Conservation (phyloP, 257 asterid species). For the Nyctanthes arbortristis region DNA sequence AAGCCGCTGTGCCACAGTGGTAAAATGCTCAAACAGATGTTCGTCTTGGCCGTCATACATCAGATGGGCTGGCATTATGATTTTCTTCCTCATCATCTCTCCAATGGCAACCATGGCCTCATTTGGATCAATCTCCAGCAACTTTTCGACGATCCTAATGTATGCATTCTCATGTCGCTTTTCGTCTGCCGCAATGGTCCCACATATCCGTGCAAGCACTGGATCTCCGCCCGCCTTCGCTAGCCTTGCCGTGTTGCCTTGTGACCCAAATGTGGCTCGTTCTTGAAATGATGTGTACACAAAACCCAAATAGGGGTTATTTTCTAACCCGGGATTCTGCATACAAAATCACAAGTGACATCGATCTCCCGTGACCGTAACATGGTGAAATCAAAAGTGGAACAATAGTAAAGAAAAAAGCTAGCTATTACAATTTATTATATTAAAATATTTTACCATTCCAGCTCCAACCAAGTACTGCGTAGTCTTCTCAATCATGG, state of each 20-base stretch:
- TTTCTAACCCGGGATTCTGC: slow-evolving; percentile 32
- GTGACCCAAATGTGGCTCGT: slow-evolving; percentile 34
- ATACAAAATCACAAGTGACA: not conserved
- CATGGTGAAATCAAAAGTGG: too few species aligned
- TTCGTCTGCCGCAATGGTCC: slow-evolving; percentile 42
- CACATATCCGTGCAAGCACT: slow-evolving; percentile 34
- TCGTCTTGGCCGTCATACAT: slow-evolving; percentile 38
- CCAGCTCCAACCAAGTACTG: slow-evolving; percentile 45
- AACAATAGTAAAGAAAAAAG: too few species aligned
- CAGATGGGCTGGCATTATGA: slow-evolving; percentile 39
- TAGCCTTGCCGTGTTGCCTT: slow-evolving; percentile 37
- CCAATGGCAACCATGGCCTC: slow-evolving; percentile 36
- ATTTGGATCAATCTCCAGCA: slow-evolving; percentile 33
- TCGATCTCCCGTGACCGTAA: too few species aligned
- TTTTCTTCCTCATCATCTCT: slow-evolving; percentile 41
- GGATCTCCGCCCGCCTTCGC: slow-evolving; percentile 34
- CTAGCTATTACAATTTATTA: not conserved
- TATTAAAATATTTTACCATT: slow-evolving; percentile 28
- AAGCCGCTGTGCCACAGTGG: slow-evolving; percentile 15
- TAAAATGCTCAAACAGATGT: slow-evolving; percentile 29
- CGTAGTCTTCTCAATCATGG: slow-evolving; percentile 38
- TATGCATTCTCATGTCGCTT: slow-evolving; percentile 42
- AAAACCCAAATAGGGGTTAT: slow-evolving; percentile 34
- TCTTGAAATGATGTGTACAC: slow-evolving; percentile 51
- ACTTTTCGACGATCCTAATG: slow-evolving; percentile 27